phyloP scores from a whole-genome alignment of 768 basidiomycete species.

The Pleurotus tuber-regium region DNA sequence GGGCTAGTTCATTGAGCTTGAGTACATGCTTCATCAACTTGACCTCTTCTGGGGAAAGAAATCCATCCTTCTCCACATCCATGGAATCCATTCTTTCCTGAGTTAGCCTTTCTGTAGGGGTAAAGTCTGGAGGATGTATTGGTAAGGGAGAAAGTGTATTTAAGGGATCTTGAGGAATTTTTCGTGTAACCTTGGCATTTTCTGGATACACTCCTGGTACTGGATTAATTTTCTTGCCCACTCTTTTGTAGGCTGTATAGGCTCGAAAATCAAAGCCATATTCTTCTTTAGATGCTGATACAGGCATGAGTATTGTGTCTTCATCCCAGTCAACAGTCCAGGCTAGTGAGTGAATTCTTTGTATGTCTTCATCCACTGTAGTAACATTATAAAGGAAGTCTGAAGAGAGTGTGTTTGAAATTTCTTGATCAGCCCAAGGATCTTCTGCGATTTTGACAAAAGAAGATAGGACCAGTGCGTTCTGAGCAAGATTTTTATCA shows the following conservation, averaged over 20 bases:
- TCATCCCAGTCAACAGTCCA: constrained; percentile 1
- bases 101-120: constrained; percentile 22
- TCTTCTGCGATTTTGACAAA: not conserved
- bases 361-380: not conserved
- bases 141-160: constrained; percentile 23
- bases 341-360: not conserved
- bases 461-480: not conserved
- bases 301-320: constrained; percentile 2
- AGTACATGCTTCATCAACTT: constrained; percentile 31
- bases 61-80: constrained; percentile 24
- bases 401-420: not conserved
- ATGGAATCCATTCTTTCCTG: constrained; percentile 23
- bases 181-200: constrained; percentile 25
- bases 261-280: not conserved
- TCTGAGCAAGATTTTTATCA: too few species aligned
- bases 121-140: constrained; percentile 29
- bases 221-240: constrained; percentile 28
- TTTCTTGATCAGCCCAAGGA: not conserved
- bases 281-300: not conserved
- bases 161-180: constrained; percentile 34
- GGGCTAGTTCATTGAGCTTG: constrained; percentile 25
- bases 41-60: constrained; percentile 34
- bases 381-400: not conserved
- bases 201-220: constrained; percentile 31
- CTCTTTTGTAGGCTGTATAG: constrained; percentile 29